Evolutionary conservation across 2,329 filamentous ascomycete genomes (phyloP), one percentile per base, ranked within the genome.

Genomic region (Colletotrichum australisinense): DNA sequence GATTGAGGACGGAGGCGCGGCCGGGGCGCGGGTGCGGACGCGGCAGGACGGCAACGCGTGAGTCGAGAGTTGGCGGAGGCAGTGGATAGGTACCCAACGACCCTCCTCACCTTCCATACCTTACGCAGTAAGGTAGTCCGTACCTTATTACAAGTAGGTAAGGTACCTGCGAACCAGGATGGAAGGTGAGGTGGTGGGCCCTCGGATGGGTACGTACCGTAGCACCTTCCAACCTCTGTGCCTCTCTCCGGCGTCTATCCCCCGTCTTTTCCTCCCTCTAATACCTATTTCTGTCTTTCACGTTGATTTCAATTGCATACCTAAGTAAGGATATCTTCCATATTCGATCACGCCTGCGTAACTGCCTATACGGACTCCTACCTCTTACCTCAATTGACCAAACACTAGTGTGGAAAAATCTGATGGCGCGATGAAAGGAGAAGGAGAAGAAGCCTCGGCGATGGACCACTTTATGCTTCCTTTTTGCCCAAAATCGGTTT

Each of bases 111-210:
- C 32, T 35, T 35, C 32, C 32, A 35, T 35, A 32, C n/a, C n/a
- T n/a, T n/a, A n/a, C n/a, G n/a, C n/a, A 1, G 24, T 26, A 26
- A 26, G 26, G 26, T 26, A 26, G n/a, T n/a, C 3, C 26, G 2
- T 24, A 24, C 24, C 24, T 26, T 26, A 26, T 26, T 26, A 26
- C 26, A 26, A 26, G 26, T 28, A 28, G 26, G 30, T 35, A 12
- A 30, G 28, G 28, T 30, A 30, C 28, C 28, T 30, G 32, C 32
- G 32, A 35, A 35, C 32, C 32, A 35, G 32, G 32, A 35, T 9
- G 62, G 49, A 53, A 64, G 49, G 62, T 53, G 62, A 32, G 28
- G 22, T 38, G 46, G 62, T 55, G 62, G 38, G n/a, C n/a, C n/a
- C 19, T 19, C 8, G 42, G 8, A 22, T 9, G 42, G 42, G 42